Evolutionary conservation across 495 filamentous ascomycete species (phyloP), one percentile per base, ranked within the genome.

Genomic region (Annulohypoxylon nitens): DNA sequence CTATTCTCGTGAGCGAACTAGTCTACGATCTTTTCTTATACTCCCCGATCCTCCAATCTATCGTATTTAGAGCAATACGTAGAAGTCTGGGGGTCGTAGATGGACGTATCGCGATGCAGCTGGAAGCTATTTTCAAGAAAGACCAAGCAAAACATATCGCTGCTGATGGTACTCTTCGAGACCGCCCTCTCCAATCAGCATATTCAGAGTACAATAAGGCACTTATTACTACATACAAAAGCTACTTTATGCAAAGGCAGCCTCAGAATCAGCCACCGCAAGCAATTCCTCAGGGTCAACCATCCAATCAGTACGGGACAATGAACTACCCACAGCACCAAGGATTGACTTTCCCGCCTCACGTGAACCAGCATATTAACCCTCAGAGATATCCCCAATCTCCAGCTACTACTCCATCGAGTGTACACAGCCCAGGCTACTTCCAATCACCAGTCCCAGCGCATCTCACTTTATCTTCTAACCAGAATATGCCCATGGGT

Each of bases 1-100:
- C 91, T 20, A 87, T 88, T 9, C 76, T 92, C 6, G 83, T 90
- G 37, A 83, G 85, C 47, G 92, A 94, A 76, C 78, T 93, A 0
- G 70, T 86, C 20, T 66, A 58, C 3, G 51, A 62, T 14, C 81
- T 93, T n/a, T 68, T 75, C 1, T 79, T 91, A 20, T 78, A 75
- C 10, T 93, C 91, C 0, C 81, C 85, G 0, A 80, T 85, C 2
- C 67, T 93, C 10, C 87, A 91, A 71, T 77, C 67, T 1, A 87
- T 91, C 45, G 78, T 92, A 14, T 93, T 91, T 66, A 84, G 85
- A 18, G 87, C 89, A 0, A 83, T 86, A 8, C 81, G 86, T 34
- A 79, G 82, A 62, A 73, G 68, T 23, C 45, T 85, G 11, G 82
- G 80, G 0, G 71, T 82, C 2, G 20, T 25, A 2, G 82, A 85